Percentiles rank a stretch among this genome's conserved stretches.
Conservation (phyloP, 352 stramenopile species). For the Phytophthora palmivora region DNA sequence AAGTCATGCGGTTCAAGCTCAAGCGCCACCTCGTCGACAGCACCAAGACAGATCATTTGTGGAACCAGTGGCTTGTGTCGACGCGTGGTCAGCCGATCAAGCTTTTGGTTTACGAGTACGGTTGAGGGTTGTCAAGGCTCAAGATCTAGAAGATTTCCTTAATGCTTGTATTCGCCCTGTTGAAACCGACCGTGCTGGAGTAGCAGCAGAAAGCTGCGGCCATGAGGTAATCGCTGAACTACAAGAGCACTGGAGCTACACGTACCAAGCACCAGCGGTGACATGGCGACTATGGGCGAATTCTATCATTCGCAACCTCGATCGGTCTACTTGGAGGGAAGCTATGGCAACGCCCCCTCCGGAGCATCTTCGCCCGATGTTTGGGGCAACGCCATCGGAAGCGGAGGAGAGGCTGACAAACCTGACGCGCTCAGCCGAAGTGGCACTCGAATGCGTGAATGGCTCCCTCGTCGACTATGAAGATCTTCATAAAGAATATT, state of each 20-base stretch:
- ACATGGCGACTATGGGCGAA: background rate
- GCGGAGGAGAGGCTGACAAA: background rate
- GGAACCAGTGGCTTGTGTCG: conserved; percentile 6
- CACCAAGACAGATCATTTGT: conserved; percentile 7
- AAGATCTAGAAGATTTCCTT: conserved; percentile 7
- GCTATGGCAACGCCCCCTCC: background rate
- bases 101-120: conserved; percentile 20
- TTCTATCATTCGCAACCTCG: background rate
- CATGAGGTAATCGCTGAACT: background rate
- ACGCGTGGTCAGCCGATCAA: conserved; percentile 1
- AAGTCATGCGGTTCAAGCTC: conserved; percentile 13
- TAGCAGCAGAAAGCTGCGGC: background rate
- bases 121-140: conserved; percentile 7
- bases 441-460: background rate
- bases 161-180: background rate
- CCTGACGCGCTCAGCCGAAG: background rate
- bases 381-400: background rate
- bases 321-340: background rate
- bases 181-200: background rate
- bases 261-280: background rate
- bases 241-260: background rate
- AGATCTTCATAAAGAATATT: no score
- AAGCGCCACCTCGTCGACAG: conserved; percentile 6
- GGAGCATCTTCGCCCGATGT: background rate
- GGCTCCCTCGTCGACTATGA: no score